Conservation (phyloP, 305 asterid genomes). For the Andrographis paniculata region DNA sequence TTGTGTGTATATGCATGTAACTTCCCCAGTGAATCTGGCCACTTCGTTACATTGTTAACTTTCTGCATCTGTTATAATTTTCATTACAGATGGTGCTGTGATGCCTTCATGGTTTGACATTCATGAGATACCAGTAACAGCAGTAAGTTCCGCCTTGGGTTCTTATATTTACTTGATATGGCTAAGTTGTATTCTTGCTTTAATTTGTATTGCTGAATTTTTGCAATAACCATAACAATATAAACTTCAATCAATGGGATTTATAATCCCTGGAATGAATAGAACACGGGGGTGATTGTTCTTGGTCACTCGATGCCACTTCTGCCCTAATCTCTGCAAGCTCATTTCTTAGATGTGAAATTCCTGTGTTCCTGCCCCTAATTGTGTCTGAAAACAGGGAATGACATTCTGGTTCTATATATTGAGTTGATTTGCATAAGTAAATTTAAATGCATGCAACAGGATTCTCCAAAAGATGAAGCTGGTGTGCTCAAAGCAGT, state of each 20-base stretch:
- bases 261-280: no score
- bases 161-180: constrained; percentile 1
- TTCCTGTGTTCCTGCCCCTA: background rate
- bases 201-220: background rate
- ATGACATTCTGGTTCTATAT: background rate
- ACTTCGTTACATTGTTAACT: no score
- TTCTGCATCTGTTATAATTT: constrained; percentile 7
- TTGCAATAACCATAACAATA: no score
- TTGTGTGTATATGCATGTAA: no score
- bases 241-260: no score
- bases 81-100: constrained; percentile 68
- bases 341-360: constrained; percentile 8
- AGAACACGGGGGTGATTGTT: background rate
- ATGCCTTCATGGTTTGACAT: constrained; percentile 97
- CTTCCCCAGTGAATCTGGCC: no score
- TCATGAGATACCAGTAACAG: constrained; percentile 83
- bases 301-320: background rate
- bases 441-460: constrained; percentile 15
- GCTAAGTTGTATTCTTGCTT: background rate
- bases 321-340: no score
- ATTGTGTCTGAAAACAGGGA: background rate
- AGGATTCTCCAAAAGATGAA: constrained; percentile 85
- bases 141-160: constrained; percentile 51
- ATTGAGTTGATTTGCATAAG: background rate
- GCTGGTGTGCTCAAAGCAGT: constrained; percentile 60